Base-by-base conservation (phyloP, 768 basidiomycete genomes). In the Leucosporidium creatinivorum region DNA sequence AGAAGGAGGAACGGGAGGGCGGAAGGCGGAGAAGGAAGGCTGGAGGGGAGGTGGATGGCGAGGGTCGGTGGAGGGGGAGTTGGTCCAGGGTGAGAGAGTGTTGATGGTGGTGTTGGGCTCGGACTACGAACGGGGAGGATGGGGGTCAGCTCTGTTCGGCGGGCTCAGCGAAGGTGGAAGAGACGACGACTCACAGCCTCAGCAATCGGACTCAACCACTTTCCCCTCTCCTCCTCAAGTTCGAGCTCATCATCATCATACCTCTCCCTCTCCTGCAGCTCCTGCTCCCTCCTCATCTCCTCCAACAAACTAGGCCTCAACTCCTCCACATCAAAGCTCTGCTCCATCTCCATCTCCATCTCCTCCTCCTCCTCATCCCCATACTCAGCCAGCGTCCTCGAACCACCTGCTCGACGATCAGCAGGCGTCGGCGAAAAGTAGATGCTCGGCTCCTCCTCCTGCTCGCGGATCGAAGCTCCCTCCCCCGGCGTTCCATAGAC, bases 101-200 rank as follows among this genome's bases (percentile, higher is more conserved):
- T 63, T 63, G 47, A 58, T 56, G 4, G 65, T 60, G 25, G 70
- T 66, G 30, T 72, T 67, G 28, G 70, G 70, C 36, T 72, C 70
- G 19, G 67, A 63, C 70, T 68, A 56, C n/a, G 8, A 23, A 17
- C 8, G 36, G 7, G n/a, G n/a, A n/a, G n/a, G n/a, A n/a, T n/a
- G n/a, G 23, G 19, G 49, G 21, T 25, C 21, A 50, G 36, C 50
- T 44, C 39, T 5, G 33, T 12, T 36, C 33, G 33, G 12, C 33
- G 12, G 33, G 33, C 33, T 36, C 33, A 12, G 33, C 33, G 33
- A 36, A 12, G 33, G 33, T 36, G n/a, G n/a, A n/a, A 19, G 1
- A 2, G 25, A 39, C 6, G 2, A 19, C 50, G n/a, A 61, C 69
- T 33, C 49, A 70, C 69, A 19, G 64, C 58, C 44, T 70, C 69